phyloP scores from a whole-genome alignment of 345 rosid genomes.

The Sonneratia caseolaris region DNA sequence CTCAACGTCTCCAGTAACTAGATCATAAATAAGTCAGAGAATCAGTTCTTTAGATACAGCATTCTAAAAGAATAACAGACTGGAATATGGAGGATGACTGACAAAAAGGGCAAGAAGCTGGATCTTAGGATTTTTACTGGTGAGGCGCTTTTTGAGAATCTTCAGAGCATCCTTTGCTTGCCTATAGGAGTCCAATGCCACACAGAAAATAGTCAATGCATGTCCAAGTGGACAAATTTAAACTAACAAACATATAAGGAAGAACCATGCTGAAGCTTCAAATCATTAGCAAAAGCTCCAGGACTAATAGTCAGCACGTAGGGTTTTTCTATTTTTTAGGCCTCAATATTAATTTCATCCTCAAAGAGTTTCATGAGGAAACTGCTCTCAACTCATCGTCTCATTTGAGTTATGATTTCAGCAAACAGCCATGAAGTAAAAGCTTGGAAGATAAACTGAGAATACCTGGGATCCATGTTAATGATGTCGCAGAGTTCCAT shows the following conservation, averaged over 20 bases:
- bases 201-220: neutral
- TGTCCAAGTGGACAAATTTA: neutral
- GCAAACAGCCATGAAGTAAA: neutral
- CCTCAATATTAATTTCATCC: neutral
- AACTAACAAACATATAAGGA: neutral
- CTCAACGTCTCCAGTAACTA: constrained; percentile 93
- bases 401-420: neutral
- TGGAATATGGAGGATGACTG: constrained; percentile 19
- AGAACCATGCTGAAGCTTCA: neutral
- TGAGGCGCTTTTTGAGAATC: constrained; percentile 80
- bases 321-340: neutral
- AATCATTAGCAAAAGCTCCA: neutral
- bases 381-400: neutral
- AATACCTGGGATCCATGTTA: constrained; percentile 89
- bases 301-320: neutral
- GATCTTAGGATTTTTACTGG: constrained; percentile 75
- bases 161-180: constrained; percentile 92
- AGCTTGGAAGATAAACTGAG: neutral
- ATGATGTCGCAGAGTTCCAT: constrained; percentile 85
- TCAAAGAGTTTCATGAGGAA: neutral
- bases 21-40: neutral
- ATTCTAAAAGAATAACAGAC: neutral
- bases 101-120: constrained; percentile 90
- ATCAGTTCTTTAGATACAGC: neutral
- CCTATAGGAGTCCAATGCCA: constrained; percentile 28